Percentiles rank a stretch among this genome's conserved stretches.
phyloP scores from a whole-genome alignment of 2,329 filamentous ascomycete genomes.

The Rhinocladiella mackenziei region DNA sequence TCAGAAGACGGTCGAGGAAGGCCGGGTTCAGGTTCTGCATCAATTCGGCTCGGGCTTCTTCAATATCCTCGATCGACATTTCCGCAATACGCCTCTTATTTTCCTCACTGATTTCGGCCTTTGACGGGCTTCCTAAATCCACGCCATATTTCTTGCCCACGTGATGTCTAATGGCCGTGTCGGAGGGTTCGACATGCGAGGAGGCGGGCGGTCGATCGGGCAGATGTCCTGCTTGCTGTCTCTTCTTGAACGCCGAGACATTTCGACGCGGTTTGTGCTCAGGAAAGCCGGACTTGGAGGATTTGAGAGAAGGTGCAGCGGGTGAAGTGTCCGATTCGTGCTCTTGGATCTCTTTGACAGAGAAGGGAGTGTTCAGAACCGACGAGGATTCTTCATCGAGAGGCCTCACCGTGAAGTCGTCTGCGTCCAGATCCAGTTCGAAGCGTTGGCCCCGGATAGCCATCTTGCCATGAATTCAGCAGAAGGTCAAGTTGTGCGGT shows the following conservation, averaged over 20 bases:
- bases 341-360: slow-evolving; percentile 76
- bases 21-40: slow-evolving; percentile 70
- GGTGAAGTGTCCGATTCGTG: slow-evolving; percentile 50
- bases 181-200: slow-evolving; percentile 24
- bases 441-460: slow-evolving; percentile 54
- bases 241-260: slow-evolving; percentile 75
- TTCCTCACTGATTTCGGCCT: slow-evolving; percentile 69
- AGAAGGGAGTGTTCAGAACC: slow-evolving; percentile 34
- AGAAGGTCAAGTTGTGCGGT: neutral
- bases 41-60: slow-evolving; percentile 74
- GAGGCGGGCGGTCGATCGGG: slow-evolving; percentile 16
- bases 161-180: slow-evolving; percentile 26
- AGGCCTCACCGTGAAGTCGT: slow-evolving; percentile 34
- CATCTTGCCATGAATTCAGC: slow-evolving; percentile 17
- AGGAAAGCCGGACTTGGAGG: slow-evolving; percentile 74
- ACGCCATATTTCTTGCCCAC: slow-evolving; percentile 21
- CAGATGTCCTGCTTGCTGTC: slow-evolving; percentile 39
- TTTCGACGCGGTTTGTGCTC: slow-evolving; percentile 73
- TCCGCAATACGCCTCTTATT: slow-evolving; percentile 68
- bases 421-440: slow-evolving; percentile 56
- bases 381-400: slow-evolving; percentile 32
- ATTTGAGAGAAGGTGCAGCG: slow-evolving; percentile 56
- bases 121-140: slow-evolving; percentile 56
- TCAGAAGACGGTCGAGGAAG: slow-evolving; percentile 71
- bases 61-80: slow-evolving; percentile 81